A percentile compares a stretch with the other conserved stretches of the same genome.
Evolutionary conservation across 805 yeast species (phyloP).

Genomic region (Barnettozyma californica): DNA sequence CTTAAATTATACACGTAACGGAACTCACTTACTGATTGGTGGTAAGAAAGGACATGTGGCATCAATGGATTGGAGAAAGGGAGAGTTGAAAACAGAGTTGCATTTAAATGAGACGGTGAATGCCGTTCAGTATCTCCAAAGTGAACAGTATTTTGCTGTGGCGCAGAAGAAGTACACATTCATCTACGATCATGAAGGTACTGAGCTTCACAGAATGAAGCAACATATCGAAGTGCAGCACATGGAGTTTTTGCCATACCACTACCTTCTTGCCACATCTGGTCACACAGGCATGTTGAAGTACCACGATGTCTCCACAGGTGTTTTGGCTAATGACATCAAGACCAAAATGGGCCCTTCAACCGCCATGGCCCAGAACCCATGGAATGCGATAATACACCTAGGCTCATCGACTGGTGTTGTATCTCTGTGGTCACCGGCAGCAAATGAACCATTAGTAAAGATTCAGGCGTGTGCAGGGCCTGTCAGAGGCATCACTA

Average conservation of each 20-base stretch:
- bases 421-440: slow-evolving; percentile 91
- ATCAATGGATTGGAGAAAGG: slow-evolving; percentile 91
- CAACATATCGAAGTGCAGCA: slow-evolving; percentile 83
- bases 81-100: slow-evolving; percentile 74
- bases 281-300: slow-evolving; percentile 86
- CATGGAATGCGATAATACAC: slow-evolving; percentile 93
- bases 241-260: slow-evolving; percentile 89
- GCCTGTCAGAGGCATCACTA: slow-evolving; percentile 77
- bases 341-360: slow-evolving; percentile 91
- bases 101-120: slow-evolving; percentile 84
- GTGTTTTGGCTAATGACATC: slow-evolving; percentile 74
- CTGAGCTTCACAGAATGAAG: slow-evolving; percentile 85
- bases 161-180: slow-evolving; percentile 95
- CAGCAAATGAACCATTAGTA: slow-evolving; percentile 77
- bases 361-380: slow-evolving; percentile 81
- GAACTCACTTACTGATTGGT: slow-evolving; percentile 76
- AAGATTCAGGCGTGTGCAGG: slow-evolving; percentile 74
- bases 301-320: slow-evolving; percentile 95
- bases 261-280: slow-evolving; percentile 78
- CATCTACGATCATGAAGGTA: slow-evolving; percentile 86
- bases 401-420: slow-evolving; percentile 92
- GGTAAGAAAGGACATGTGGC: slow-evolving; percentile 96
- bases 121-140: slow-evolving; percentile 86
- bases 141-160: slow-evolving; percentile 90
- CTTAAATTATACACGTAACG: slow-evolving; percentile 79